Base-by-base conservation (phyloP, 495 filamentous ascomycete genomes). In the Lasiosphaeriaceae sp. region DNA sequence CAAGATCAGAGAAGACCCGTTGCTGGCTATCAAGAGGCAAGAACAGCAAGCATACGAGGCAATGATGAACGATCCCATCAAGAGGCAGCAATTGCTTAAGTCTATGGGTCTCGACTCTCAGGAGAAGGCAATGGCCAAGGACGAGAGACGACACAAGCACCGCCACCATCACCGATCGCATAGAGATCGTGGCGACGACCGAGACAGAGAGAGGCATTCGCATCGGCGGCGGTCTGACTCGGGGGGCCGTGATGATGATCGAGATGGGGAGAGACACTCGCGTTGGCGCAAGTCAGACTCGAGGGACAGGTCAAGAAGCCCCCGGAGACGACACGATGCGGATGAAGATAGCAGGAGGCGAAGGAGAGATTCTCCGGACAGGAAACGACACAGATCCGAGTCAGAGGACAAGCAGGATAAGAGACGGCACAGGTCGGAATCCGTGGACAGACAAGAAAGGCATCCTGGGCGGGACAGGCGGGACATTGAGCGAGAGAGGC, bases 41-140 rank as follows among this genome's bases (percentile, higher is more conserved):
- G 91, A 97, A 66, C 92, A 97, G 72, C 89, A 88, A 55, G 90
- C 90, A 6, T 92, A 92, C 64, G 90, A 97, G 70, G 84, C 85
- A 0, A 84, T 88, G 78, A 90, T 96, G 79, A 95, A 90, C 56
- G 90, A 96, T 65, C 84, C 88, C 2, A 78, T 86, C 44, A 85
- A 84, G 66, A 79, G 87, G 62, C 76, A 85, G 62, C 84, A 88
- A 66, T 71, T 92, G 23, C 77, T 90, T 46, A 83, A 83, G 46
- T 79, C 81, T 22, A 81, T 83, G 63, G 84, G 78, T 7, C 70
- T 75, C 35, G 66, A 72, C 16, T 80, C 77, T 24, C 73, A 77
- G 46, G 48, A 71, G 12, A 67, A 70, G 50, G 45, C 71, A 9
- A 62, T 66, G 53, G 74, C 65, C 47, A 76, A 74, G 66, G 77